Evolutionary conservation across 176 grass and related monocot genomes (phyloP).

Genomic region (Aechmea fasciata): DNA sequence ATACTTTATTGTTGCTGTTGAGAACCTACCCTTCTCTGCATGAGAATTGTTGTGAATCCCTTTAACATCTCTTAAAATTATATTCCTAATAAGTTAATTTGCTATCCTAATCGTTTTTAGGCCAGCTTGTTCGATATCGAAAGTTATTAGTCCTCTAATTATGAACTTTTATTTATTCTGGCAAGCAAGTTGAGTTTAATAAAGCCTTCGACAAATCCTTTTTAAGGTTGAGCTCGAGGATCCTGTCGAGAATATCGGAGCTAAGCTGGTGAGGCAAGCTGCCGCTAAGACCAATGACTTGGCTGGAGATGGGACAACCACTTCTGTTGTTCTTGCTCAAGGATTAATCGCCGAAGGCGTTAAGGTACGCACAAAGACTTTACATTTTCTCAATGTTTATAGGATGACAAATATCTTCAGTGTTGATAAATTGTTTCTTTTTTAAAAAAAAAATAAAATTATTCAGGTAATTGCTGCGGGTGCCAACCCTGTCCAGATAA

Average conservation of each 20-base stretch:
- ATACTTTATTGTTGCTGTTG: no score
- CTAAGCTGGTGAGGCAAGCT: constrained; percentile 93
- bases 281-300: constrained; percentile 95
- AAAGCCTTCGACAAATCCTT: neutral
- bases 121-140: no score
- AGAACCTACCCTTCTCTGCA: no score
- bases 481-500: constrained; percentile 95
- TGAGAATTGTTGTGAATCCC: no score
- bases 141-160: no score
- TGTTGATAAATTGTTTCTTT: neutral
- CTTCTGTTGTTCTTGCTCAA: constrained; percentile 96
- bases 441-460: neutral
- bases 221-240: constrained; percentile 79
- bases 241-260: constrained; percentile 94
- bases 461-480: constrained; percentile 85
- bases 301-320: constrained; percentile 91
- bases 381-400: neutral
- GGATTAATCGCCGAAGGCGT: constrained; percentile 92
- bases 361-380: constrained; percentile 34
- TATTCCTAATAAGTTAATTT: no score
- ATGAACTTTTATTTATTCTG: no score
- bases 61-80: no score
- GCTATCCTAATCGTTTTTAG: no score
- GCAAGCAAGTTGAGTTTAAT: no score
- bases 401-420: neutral